These are phyloP conservation scores for Pleurotus eryngii DNA, from an alignment of 768 basidiomycete species.

Conservation along the genomic window DNA sequence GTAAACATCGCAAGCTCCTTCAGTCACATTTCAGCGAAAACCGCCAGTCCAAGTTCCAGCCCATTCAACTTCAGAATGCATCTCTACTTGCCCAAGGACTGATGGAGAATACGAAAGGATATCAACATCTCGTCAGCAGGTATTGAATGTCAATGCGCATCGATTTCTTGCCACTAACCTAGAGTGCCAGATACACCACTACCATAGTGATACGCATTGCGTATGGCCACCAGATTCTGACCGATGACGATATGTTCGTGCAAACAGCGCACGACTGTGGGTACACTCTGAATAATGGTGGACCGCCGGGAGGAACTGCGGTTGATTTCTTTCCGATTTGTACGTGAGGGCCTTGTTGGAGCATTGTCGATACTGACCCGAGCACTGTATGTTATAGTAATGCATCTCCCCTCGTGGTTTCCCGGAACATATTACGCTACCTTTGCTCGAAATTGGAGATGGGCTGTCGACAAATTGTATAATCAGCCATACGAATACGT, in stretches of 20 bases:
- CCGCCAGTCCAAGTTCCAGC: background rate
- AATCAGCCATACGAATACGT: constrained; percentile 6
- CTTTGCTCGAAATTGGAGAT: constrained; percentile 1
- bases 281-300: background rate
- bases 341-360: background rate
- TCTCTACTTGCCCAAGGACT: background rate
- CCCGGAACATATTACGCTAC: constrained; percentile 4
- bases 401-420: constrained; percentile 5
- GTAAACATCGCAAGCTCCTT: background rate
- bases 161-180: background rate
- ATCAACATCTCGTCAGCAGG: background rate
- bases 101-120: background rate
- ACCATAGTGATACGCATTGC: constrained; percentile 14
- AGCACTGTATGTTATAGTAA: background rate
- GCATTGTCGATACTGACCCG: background rate
- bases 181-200: constrained; percentile 12
- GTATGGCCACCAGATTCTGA: constrained; percentile 14
- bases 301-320: constrained; percentile 12
- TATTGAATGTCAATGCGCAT: background rate
- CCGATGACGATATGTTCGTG: constrained; percentile 15
- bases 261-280: constrained; percentile 7
- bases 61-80: background rate
- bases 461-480: background rate
- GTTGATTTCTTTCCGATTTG: constrained; percentile 14
- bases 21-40: background rate